phyloP scores from a whole-genome alignment of 139 green algal genomes.

The Coelastrella sp. region DNA sequence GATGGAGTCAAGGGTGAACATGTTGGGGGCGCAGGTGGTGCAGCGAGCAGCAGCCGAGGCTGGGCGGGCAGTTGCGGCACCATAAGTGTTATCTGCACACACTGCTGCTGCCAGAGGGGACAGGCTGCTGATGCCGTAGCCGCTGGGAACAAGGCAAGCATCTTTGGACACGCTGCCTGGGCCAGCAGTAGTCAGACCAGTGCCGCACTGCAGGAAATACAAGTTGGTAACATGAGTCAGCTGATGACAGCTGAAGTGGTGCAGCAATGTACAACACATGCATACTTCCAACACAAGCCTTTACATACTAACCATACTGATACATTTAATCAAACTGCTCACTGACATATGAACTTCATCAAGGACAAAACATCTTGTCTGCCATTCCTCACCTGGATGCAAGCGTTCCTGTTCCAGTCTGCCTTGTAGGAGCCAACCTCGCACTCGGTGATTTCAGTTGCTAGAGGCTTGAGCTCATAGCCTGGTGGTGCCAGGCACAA shows the following conservation, averaged over 20 bases:
- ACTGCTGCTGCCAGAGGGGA: not conserved
- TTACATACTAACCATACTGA: too few relatives aligned
- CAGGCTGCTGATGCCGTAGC: not conserved
- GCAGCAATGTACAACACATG: too few relatives aligned
- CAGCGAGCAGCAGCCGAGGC: not conserved
- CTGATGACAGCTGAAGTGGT: too few relatives aligned
- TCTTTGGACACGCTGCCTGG: constrained; percentile 42
- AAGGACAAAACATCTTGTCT: too few relatives aligned
- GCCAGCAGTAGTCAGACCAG: too few relatives aligned
- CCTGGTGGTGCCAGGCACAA: constrained; percentile 28
- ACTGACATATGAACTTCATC: too few relatives aligned
- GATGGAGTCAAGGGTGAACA: not conserved
- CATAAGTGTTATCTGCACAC: constrained; percentile 7
- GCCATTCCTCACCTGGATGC: constrained; percentile 6
- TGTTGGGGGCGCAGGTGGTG: not conserved
- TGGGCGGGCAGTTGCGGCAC: not conserved
- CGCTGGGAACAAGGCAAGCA: constrained; percentile 9
- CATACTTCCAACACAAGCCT: too few relatives aligned
- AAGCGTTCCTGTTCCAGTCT: constrained; percentile 39
- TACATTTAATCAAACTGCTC: too few relatives aligned
- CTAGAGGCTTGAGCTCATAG: constrained; percentile 3
- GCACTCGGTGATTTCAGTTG: not conserved
- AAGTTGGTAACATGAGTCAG: too few relatives aligned
- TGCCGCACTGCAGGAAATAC: too few relatives aligned
- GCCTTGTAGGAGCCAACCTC: constrained; percentile 17